phyloP scores from a whole-genome alignment of 2,329 filamentous ascomycete species.

The Alternaria ethzedia region DNA sequence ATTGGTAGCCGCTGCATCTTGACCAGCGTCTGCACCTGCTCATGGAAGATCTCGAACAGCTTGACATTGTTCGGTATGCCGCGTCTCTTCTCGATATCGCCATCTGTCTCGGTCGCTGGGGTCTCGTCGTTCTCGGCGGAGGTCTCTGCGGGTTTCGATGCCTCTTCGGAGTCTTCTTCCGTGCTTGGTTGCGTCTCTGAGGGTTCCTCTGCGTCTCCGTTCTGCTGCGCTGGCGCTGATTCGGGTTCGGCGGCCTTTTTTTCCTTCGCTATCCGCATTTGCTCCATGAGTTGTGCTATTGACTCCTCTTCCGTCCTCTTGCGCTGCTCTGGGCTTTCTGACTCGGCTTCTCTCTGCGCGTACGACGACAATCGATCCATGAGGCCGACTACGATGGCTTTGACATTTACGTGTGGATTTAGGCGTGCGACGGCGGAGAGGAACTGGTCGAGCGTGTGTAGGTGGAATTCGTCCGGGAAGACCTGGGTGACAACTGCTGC shows the following conservation, averaged over 20 bases:
- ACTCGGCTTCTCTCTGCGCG: conserved; percentile 84
- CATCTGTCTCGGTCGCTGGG: conserved; percentile 48
- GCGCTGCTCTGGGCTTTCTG: conserved; percentile 72
- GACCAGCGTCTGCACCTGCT: conserved; percentile 91
- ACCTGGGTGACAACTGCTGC: conserved; percentile 91
- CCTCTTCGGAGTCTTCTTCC: conserved; percentile 38
- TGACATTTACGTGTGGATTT: conserved; percentile 96
- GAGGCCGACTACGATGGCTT: conserved; percentile 94
- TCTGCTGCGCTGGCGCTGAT: conserved; percentile 37
- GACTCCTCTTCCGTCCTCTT: conserved; percentile 85
- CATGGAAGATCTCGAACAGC: conserved; percentile 96
- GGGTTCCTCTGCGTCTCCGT: conserved; percentile 37
- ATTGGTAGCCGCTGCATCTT: conserved; percentile 90
- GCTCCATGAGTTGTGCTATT: conserved; percentile 77
- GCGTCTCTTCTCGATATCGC: conserved; percentile 53
- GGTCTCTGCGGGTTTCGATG: conserved; percentile 35
- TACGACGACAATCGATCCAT: conserved; percentile 97
- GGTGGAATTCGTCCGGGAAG: conserved; percentile 97
- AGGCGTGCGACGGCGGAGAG: conserved; percentile 89
- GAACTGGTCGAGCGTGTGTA: conserved; percentile 95
- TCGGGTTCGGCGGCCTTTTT: conserved; percentile 44
- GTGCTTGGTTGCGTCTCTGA: conserved; percentile 27
- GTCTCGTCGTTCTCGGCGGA: conserved; percentile 46
- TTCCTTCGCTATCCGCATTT: conserved; percentile 72
- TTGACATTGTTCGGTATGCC: conserved; percentile 79